phyloP scores from a whole-genome alignment of 306 rosid species.

The Acmispon strigosus region DNA sequence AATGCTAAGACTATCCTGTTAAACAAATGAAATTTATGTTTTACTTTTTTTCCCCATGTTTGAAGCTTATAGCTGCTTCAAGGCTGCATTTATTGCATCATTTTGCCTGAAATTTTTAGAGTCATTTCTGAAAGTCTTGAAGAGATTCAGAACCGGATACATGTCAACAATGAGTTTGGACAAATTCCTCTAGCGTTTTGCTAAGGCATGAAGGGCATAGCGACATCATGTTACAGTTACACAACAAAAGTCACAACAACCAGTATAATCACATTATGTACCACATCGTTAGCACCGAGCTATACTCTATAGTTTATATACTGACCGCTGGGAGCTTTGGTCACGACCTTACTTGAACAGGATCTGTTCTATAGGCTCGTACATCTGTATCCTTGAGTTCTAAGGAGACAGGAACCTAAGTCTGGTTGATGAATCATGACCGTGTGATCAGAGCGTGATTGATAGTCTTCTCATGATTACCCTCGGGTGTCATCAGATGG shows the following conservation, averaged over 20 bases:
- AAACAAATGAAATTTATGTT: too few relatives aligned
- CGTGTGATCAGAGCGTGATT: not conserved
- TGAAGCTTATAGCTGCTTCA: not conserved
- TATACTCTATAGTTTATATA: not conserved
- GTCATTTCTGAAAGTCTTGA: not conserved
- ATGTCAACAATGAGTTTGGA: not conserved
- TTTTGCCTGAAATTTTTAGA: not conserved
- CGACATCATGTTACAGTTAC: not conserved
- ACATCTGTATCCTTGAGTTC: not conserved
- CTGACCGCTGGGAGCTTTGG: not conserved
- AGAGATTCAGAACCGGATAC: not conserved
- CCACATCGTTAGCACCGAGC: not conserved
- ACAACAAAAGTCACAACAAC: too few relatives aligned
- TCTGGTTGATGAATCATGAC: not conserved
- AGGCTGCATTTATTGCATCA: not conserved
- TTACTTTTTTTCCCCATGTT: not conserved
- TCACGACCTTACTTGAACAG: not conserved
- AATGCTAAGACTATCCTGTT: not conserved
- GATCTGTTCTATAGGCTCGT: not conserved
- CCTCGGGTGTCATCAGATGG: too few relatives aligned
- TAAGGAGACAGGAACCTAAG: not conserved
- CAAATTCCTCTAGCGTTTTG: not conserved
- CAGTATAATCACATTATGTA: not conserved
- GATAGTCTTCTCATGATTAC: not conserved
- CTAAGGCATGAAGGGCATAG: not conserved